Percentiles rank a stretch among this genome's conserved stretches.
Conservation (phyloP, 2,329 filamentous ascomycete species). For the Calonectria hawksworthii region DNA sequence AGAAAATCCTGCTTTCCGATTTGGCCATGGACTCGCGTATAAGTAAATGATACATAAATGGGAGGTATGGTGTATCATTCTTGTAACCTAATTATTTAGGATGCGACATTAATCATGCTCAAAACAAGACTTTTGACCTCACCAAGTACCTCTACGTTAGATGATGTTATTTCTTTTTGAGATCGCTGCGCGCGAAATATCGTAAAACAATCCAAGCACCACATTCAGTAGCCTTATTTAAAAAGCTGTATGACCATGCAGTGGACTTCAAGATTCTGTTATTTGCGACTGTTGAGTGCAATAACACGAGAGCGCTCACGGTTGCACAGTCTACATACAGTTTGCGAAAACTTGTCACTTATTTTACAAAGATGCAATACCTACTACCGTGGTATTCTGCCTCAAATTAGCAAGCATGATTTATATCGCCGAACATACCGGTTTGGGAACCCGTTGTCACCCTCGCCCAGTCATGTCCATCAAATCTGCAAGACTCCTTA, state of each 20-base stretch:
- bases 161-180: not conserved
- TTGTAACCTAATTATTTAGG: not conserved
- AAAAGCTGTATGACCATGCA: too few relatives aligned
- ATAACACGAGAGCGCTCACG: not conserved
- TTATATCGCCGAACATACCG: not conserved
- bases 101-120: not conserved
- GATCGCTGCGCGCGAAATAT: not conserved
- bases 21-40: constrained; percentile 49
- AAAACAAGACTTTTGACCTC: not conserved
- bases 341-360: not conserved
- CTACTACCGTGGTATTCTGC: not conserved
- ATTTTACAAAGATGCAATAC: not conserved
- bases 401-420: not conserved
- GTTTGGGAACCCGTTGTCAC: not conserved
- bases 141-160: not conserved
- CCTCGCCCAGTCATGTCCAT: not conserved
- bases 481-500: not conserved
- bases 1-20: constrained; percentile 46
- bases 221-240: fast-evolving
- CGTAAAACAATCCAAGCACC: not conserved
- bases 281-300: too few relatives aligned
- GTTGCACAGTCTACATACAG: not conserved
- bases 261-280: too few relatives aligned
- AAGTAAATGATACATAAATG: constrained; percentile 41
- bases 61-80: not conserved